Evolutionary conservation across 805 yeast genomes (phyloP).

Genomic region (Ogataea ganodermae): DNA sequence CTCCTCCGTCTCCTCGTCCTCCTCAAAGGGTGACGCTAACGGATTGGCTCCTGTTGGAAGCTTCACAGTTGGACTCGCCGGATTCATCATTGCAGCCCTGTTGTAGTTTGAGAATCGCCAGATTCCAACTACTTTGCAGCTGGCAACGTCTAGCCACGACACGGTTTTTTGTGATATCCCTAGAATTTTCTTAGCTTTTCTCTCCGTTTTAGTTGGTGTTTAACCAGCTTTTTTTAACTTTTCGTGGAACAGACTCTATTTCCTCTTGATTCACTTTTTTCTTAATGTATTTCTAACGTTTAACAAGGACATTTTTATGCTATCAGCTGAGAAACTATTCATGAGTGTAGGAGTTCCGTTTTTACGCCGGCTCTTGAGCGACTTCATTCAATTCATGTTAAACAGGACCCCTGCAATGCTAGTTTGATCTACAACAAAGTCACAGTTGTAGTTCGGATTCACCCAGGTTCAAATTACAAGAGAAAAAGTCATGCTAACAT

Average conservation of each 20-base stretch:
- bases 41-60: slow-evolving; percentile 34
- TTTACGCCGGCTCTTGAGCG: no score
- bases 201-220: no score
- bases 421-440: no score
- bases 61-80: slow-evolving; percentile 37
- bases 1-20: slow-evolving; percentile 28
- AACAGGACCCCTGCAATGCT: no score
- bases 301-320: no score
- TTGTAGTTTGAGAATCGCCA: slow-evolving; percentile 27
- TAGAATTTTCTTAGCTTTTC: not conserved
- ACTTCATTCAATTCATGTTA: no score
- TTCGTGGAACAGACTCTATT: not conserved
- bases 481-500: not conserved
- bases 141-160: not conserved
- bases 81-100: slow-evolving; percentile 40
- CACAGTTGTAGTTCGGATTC: no score
- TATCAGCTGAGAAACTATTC: no score
- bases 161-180: slow-evolving; percentile 2
- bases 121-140: slow-evolving; percentile 6
- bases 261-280: not conserved
- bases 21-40: slow-evolving; percentile 37
- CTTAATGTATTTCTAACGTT: slow-evolving; percentile 1
- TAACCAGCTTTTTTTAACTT: not conserved
- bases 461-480: not conserved
- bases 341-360: no score